Evolutionary conservation across 2,329 filamentous ascomycete genomes (phyloP).

Genomic region (Aspergillus sp.): DNA sequence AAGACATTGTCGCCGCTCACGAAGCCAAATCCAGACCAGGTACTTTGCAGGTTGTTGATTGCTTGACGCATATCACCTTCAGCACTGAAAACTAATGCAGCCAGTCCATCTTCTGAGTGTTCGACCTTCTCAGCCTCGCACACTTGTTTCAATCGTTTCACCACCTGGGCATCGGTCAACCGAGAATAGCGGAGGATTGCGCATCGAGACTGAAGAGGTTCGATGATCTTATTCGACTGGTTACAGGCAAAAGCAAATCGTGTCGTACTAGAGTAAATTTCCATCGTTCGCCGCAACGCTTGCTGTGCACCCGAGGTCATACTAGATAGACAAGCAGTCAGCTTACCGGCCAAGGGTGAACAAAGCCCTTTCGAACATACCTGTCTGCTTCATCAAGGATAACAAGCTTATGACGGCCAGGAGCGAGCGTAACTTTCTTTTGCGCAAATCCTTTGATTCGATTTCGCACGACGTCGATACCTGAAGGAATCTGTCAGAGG

Average conservation of each 20-base stretch:
- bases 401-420: slow-evolving; percentile 88
- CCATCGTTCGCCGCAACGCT: slow-evolving; percentile 91
- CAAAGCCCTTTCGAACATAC: slow-evolving; percentile 18
- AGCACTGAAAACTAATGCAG: slow-evolving; percentile 92
- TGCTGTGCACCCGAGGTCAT: slow-evolving; percentile 98
- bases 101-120: slow-evolving; percentile 86
- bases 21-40: slow-evolving; percentile 86
- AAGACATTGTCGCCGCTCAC: slow-evolving; percentile 98
- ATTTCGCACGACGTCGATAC: slow-evolving; percentile 95
- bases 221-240: slow-evolving; percentile 98
- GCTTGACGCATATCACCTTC: slow-evolving; percentile 99
- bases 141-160: slow-evolving; percentile 84
- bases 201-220: slow-evolving; percentile 94
- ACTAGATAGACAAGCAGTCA: slow-evolving; percentile 27
- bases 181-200: slow-evolving; percentile 91
- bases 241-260: slow-evolving; percentile 98
- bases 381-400: slow-evolving; percentile 97
- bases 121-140: slow-evolving; percentile 86
- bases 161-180: slow-evolving; percentile 85
- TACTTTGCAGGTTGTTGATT: slow-evolving; percentile 96
- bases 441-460: slow-evolving; percentile 97
- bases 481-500: slow-evolving; percentile 32
- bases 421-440: slow-evolving; percentile 93
- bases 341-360: neutral
- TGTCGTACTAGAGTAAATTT: slow-evolving; percentile 95